Conservation (phyloP, 805 yeast species). For the Candida pseudoglaebosa region DNA sequence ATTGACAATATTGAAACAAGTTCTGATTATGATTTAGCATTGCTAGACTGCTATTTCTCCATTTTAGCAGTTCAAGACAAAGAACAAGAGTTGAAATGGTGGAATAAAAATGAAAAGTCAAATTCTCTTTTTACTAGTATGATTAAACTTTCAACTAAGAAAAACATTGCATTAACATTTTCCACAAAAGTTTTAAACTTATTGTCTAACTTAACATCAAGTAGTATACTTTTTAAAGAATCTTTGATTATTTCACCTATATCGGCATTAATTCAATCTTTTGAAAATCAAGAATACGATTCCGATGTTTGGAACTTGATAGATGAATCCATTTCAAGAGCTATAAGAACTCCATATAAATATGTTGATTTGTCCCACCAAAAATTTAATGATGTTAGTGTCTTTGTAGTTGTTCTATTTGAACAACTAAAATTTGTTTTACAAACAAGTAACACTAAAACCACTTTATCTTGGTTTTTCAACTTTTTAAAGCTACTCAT, state of each 20-base stretch:
- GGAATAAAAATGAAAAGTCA: slow-evolving; percentile 47
- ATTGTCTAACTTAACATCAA: slow-evolving; percentile 39
- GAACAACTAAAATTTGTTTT: slow-evolving; percentile 69
- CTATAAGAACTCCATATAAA: slow-evolving; percentile 74
- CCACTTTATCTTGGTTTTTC: slow-evolving; percentile 45
- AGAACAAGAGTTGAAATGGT: slow-evolving; percentile 64
- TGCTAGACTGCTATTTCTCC: slow-evolving; percentile 54
- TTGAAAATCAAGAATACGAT: slow-evolving; percentile 21
- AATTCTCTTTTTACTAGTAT: slow-evolving; percentile 65
- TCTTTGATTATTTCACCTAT: slow-evolving; percentile 51
- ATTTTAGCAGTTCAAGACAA: slow-evolving; percentile 49
- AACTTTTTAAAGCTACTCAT: slow-evolving; percentile 44
- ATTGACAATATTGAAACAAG: slow-evolving; percentile 13
- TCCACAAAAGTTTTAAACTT: slow-evolving; percentile 44
- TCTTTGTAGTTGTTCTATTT: slow-evolving; percentile 33
- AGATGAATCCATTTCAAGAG: slow-evolving; percentile 73
- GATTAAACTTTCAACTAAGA: slow-evolving; percentile 39
- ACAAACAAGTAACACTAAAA: slow-evolving; percentile 17
- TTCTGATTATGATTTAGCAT: slow-evolving; percentile 51
- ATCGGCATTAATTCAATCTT: slow-evolving; percentile 49
- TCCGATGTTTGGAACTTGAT: slow-evolving; percentile 54
- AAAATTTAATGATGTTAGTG: slow-evolving; percentile 25
- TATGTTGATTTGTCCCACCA: slow-evolving; percentile 58
- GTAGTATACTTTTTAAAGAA: slow-evolving; percentile 53
- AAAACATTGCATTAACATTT: slow-evolving; percentile 20